Percentiles rank a stretch among this genome's conserved stretches.
These are phyloP conservation scores for Didymella pomorum DNA, from an alignment of 2,329 filamentous ascomycete genomes.

Conservation along the genomic window DNA sequence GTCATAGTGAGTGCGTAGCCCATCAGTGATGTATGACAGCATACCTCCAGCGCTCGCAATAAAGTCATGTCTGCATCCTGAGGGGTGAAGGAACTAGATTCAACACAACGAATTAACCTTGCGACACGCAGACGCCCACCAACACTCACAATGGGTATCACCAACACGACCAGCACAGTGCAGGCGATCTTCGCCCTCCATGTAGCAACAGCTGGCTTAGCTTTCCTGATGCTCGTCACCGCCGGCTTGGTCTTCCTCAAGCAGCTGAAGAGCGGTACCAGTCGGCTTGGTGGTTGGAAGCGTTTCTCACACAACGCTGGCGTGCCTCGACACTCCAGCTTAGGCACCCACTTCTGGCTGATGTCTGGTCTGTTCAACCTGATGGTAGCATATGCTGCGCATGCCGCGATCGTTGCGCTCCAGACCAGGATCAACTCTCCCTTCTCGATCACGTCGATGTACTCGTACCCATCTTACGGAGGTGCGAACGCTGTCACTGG, in stretches of 20 bases:
- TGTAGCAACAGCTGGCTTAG: conserved; percentile 24
- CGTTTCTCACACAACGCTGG: conserved; percentile 10
- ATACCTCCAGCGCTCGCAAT: conserved; percentile 4
- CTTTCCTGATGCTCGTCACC: conserved; percentile 20
- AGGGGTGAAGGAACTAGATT: neutral
- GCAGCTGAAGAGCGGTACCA: conserved; percentile 23
- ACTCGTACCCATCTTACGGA: conserved; percentile 26
- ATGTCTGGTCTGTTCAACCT: conserved; percentile 27
- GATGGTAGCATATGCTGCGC: conserved; percentile 26
- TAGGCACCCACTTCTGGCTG: conserved; percentile 27
- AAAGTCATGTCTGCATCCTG: conserved; percentile 6
- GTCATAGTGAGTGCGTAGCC: conserved; percentile 18
- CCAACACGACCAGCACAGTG: conserved; percentile 25
- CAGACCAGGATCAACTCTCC: conserved; percentile 25
- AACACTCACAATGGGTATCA: conserved; percentile 18
- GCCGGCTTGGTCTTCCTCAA: conserved; percentile 22
- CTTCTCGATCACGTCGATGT: conserved; percentile 26
- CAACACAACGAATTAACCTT: neutral
- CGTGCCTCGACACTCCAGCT: conserved; percentile 19
- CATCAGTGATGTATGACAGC: conserved; percentile 14
- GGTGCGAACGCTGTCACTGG: conserved; percentile 1
- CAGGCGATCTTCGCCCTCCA: conserved; percentile 31
- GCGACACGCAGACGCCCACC: neutral
- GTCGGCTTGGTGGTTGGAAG: conserved; percentile 20
- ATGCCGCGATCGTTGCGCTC: conserved; percentile 26